A percentile compares a stretch with the other conserved stretches of the same genome.
Evolutionary conservation across 139 green algal genomes (phyloP).

Genomic region (Chlamydomonas sphaeroides): DNA sequence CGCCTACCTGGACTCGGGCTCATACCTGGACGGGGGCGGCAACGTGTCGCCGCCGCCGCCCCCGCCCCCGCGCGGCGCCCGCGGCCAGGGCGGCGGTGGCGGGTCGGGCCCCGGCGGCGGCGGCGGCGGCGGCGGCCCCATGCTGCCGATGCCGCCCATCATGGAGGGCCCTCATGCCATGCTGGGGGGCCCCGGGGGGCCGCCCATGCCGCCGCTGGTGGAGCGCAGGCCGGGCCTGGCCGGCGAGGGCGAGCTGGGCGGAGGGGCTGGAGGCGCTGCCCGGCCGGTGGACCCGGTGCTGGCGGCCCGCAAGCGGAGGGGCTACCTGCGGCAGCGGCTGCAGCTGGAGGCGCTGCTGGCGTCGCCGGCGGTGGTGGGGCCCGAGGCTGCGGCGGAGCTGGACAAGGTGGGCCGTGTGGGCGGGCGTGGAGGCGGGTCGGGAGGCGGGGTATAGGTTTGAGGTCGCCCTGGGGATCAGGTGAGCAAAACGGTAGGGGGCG

Average conservation of each 20-base stretch:
- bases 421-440: not conserved
- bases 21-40: too few species aligned
- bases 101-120: too few species aligned
- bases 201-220: too few species aligned
- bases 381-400: not conserved
- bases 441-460: not conserved
- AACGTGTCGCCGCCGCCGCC: conserved; percentile 4
- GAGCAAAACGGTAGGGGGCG: too few species aligned
- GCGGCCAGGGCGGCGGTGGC: too few species aligned
- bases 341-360: conserved; percentile 19
- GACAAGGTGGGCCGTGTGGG: conserved; percentile 9
- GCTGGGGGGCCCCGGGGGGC: too few species aligned
- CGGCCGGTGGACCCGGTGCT: not conserved
- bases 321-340: not conserved
- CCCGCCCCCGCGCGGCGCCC: not conserved
- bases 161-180: not conserved
- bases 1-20: conserved; percentile 21
- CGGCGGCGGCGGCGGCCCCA: not conserved
- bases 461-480: too few species aligned
- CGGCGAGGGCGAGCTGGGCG: not conserved
- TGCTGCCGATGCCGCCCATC: not conserved
- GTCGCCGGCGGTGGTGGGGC: not conserved
- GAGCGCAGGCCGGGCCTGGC: not conserved
- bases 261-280: not conserved
- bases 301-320: too few species aligned